phyloP scores from a whole-genome alignment of 805 yeast species.

The Sugiyamaella chiloensis region DNA sequence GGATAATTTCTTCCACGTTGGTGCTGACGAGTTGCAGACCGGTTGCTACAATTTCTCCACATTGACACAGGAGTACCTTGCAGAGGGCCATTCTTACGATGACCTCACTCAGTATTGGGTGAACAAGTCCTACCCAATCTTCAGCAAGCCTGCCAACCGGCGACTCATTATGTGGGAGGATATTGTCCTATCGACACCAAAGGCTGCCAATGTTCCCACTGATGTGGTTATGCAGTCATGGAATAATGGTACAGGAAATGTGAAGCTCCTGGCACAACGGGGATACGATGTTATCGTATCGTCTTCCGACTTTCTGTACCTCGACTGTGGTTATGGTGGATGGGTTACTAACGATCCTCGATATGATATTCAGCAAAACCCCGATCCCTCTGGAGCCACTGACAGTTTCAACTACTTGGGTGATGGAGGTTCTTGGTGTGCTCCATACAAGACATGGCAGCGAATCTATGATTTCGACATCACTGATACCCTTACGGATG shows the following conservation, averaged over 20 bases:
- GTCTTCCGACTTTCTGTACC: constrained; percentile 34
- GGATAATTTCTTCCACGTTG: constrained; percentile 43
- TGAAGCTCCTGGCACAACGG: constrained; percentile 32
- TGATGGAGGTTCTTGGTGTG: constrained; percentile 41
- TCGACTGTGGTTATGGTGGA: constrained; percentile 43
- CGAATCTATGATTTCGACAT: constrained; percentile 40
- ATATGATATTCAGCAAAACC: constrained; percentile 27
- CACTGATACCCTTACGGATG: constrained; percentile 32
- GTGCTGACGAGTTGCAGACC: constrained; percentile 39
- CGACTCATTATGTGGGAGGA: constrained; percentile 44
- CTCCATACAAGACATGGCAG: constrained; percentile 46
- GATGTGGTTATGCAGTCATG: constrained; percentile 39
- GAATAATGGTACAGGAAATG: constrained; percentile 27
- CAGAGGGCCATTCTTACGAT: constrained; percentile 31
- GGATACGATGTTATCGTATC: constrained; percentile 44
- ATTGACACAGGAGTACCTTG: constrained; percentile 31
- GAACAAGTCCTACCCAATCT: constrained; percentile 37
- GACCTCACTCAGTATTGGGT: constrained; percentile 39
- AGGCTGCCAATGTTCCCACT: constrained; percentile 32
- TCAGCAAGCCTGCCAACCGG: constrained; percentile 26
- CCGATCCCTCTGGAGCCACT: constrained; percentile 21
- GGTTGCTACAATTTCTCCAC: constrained; percentile 37
- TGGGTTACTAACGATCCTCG: constrained; percentile 39
- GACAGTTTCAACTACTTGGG: constrained; percentile 34
- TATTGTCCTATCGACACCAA: constrained; percentile 25